phyloP scores from a whole-genome alignment of 2,329 filamentous ascomycete genomes.

The Alternaria conjuncta region DNA sequence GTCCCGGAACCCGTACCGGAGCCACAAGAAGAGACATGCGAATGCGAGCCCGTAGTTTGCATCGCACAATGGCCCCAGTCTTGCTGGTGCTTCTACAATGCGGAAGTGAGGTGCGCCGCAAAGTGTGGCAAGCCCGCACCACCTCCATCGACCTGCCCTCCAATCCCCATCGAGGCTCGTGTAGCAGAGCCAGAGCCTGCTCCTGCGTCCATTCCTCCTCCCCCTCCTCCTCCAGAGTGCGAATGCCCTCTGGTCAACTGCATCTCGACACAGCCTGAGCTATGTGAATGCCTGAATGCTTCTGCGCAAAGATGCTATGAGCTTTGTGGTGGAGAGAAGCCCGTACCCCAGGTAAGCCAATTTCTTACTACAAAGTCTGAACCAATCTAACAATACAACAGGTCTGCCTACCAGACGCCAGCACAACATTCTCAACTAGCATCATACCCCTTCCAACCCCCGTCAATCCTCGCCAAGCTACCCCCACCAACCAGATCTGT shows the following conservation, averaged over 20 bases:
- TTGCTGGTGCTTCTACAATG: constrained; percentile 38
- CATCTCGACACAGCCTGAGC: constrained; percentile 31
- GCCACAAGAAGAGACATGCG: constrained; percentile 14
- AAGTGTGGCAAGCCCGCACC: constrained; percentile 29
- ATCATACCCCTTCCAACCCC: background rate
- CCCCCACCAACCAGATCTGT: constrained; percentile 30
- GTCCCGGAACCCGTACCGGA: background rate
- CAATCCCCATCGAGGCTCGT: background rate
- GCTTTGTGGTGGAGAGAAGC: constrained; percentile 35
- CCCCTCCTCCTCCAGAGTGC: constrained; percentile 13
- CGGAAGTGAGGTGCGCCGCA: constrained; percentile 19
- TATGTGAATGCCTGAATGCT: constrained; percentile 40
- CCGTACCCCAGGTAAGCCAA: constrained; percentile 10
- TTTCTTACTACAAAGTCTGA: background rate
- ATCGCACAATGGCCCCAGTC: constrained; percentile 33
- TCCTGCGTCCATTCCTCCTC: background rate
- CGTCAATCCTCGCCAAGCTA: background rate
- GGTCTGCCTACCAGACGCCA: constrained; percentile 1
- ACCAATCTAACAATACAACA: background rate
- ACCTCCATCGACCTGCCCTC: constrained; percentile 4
- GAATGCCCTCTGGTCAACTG: constrained; percentile 31
- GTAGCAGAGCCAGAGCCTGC: background rate
- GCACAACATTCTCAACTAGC: background rate
- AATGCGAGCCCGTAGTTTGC: constrained; percentile 30
- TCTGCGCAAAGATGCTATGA: constrained; percentile 19